A percentile compares a stretch with the other conserved stretches of the same genome.
These are phyloP conservation scores for Crithidia mellificae DNA, from an alignment of 208 protist species.

Conservation along the genomic window DNA sequence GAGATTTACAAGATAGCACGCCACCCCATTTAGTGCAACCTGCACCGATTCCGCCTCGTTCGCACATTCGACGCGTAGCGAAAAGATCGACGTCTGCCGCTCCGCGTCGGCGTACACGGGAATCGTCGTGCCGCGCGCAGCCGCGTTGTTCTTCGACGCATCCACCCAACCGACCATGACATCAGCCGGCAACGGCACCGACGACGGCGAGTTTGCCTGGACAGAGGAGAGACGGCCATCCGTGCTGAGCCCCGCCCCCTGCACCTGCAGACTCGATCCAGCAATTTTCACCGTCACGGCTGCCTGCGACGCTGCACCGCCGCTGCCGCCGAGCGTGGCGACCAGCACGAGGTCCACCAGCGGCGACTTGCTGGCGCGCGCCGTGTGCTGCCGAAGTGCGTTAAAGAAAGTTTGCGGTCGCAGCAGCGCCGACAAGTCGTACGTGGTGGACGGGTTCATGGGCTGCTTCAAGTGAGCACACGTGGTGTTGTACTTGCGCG, in stretches of 20 bases:
- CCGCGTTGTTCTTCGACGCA: conserved; percentile 20
- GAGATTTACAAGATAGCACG: conserved; percentile 57
- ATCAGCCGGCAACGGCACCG: conserved; percentile 48
- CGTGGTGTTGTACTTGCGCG: conserved; percentile 56
- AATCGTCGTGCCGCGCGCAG: conserved; percentile 35
- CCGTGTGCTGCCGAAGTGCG: conserved; percentile 94
- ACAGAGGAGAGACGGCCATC: conserved; percentile 43
- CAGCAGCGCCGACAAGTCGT: conserved; percentile 89
- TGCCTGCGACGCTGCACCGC: conserved; percentile 4
- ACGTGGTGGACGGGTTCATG: conserved; percentile 49
- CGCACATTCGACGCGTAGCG: conserved; percentile 48
- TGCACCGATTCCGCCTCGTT: conserved; percentile 28
- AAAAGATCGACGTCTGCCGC: conserved; percentile 54
- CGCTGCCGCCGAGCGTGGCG: conserved; percentile 29
- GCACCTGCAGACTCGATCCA: conserved; percentile 64
- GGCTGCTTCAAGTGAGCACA: conserved; percentile 29
- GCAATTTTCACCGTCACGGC: conserved; percentile 50
- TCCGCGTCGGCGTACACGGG: conserved; percentile 77
- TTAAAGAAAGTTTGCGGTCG: conserved; percentile 95
- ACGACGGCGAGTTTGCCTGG: conserved; percentile 67
- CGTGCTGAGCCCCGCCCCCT: conserved; percentile 60
- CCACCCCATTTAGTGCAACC: conserved; percentile 67
- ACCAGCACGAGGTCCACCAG: conserved; percentile 86
- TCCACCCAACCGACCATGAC: conserved; percentile 67
- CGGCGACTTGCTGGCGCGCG: conserved; percentile 55